These are phyloP conservation scores for Ampelocalamus luodianensis DNA, from an alignment of 176 grass and related monocot species.

Conservation along the genomic window DNA sequence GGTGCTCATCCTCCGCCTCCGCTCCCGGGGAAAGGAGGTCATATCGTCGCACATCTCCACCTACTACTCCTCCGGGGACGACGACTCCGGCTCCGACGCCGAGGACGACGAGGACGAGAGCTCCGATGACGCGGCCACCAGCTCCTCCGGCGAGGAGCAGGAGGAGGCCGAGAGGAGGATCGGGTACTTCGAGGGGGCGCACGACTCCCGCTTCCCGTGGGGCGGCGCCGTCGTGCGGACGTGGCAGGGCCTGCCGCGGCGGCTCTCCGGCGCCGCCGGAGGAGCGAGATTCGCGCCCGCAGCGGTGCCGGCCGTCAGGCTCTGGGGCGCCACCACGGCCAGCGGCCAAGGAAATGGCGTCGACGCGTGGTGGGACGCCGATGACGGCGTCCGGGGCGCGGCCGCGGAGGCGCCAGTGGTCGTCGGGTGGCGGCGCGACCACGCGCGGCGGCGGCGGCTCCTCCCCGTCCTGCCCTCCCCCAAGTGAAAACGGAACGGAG, in stretches of 20 bases:
- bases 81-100: background rate
- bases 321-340: conserved; percentile 52
- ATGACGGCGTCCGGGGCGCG: conserved; percentile 30
- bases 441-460: conserved; percentile 10
- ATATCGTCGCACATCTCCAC: conserved; percentile 52
- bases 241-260: conserved; percentile 46
- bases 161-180: background rate
- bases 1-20: conserved; percentile 57
- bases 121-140: background rate
- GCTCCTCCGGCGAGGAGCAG: conserved; percentile 38
- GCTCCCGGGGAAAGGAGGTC: conserved; percentile 57
- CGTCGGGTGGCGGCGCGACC: conserved; percentile 45
- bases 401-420: conserved; percentile 42
- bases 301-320: background rate
- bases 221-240: conserved; percentile 54
- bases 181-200: conserved; percentile 21
- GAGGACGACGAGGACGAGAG: background rate
- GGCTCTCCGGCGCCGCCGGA: conserved; percentile 4
- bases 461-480: background rate
- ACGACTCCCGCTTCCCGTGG: conserved; percentile 45
- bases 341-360: background rate
- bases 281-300: background rate
- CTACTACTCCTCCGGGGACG: conserved; percentile 51
- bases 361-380: conserved; percentile 49
- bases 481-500: background rate